Evolutionary conservation across 2,329 filamentous ascomycete genomes (phyloP).

Genomic region (Fusarium ambrosium): DNA sequence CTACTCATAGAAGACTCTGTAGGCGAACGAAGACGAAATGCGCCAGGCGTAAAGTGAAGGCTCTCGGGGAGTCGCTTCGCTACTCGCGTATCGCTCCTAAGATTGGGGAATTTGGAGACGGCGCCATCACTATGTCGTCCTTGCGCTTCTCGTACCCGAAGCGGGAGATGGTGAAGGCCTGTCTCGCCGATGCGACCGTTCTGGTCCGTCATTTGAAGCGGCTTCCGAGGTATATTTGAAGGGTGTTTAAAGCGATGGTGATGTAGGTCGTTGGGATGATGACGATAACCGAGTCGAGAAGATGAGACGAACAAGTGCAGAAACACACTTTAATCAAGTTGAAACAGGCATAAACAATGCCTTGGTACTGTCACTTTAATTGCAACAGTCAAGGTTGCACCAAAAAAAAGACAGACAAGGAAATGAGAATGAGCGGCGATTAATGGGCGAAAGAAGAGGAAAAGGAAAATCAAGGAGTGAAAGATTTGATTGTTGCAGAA

Average conservation of each 20-base stretch:
- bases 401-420: conserved; percentile 1
- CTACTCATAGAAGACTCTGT: conserved; percentile 57
- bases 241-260: not conserved
- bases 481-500: not conserved
- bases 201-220: conserved; percentile 40
- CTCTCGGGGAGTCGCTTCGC: conserved; percentile 49
- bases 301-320: not conserved
- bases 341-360: conserved; percentile 24
- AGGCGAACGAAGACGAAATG: conserved; percentile 52
- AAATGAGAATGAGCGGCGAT: not conserved
- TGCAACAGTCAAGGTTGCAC: not conserved
- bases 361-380: not conserved
- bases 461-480: conserved; percentile 20
- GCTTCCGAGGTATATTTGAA: not conserved
- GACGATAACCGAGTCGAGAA: not conserved
- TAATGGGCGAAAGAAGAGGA: not conserved
- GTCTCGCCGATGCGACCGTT: conserved; percentile 32
- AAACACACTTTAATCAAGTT: conserved; percentile 17
- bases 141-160: conserved; percentile 40
- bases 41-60: conserved; percentile 46
- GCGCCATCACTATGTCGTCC: conserved; percentile 10
- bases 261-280: not conserved
- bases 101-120: conserved; percentile 36
- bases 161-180: conserved; percentile 47
- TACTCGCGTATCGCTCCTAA: conserved; percentile 23